phyloP scores from a whole-genome alignment of 2,329 filamentous ascomycete species.

The Colletotrichum cordylinicola region DNA sequence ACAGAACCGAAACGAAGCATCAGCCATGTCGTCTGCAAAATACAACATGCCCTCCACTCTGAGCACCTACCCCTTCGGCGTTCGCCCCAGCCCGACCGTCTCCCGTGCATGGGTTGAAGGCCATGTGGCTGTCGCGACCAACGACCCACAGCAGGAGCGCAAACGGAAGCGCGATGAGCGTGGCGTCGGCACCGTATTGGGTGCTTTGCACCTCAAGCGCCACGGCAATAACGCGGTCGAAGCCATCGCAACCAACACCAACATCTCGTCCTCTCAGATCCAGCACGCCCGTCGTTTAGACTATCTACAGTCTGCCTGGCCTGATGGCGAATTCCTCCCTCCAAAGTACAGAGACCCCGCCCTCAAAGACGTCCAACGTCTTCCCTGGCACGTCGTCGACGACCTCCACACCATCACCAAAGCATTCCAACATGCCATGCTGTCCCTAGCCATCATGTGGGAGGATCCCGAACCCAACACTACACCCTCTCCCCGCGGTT shows the following conservation, averaged over 20 bases:
- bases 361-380: not conserved
- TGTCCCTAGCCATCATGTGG: not conserved
- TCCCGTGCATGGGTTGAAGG: not conserved
- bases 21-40: not conserved
- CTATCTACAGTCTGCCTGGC: not conserved
- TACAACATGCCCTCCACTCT: not conserved
- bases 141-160: not conserved
- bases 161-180: not conserved
- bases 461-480: too few relatives aligned
- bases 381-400: not conserved
- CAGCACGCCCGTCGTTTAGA: not conserved
- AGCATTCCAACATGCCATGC: not conserved
- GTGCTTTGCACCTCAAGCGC: not conserved
- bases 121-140: not conserved
- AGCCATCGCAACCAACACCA: not conserved
- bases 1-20: not conserved
- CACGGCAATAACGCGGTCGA: not conserved
- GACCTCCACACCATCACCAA: not conserved
- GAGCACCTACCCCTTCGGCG: not conserved
- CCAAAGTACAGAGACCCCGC: not conserved
- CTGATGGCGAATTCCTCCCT: not conserved
- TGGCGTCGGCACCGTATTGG: not conserved
- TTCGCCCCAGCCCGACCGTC: not conserved
- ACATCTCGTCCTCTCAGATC: not conserved
- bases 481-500: too few relatives aligned